Evolutionary conservation across 73 alveolate genomes (phyloP).

Genomic region (Breviolum minutum): DNA sequence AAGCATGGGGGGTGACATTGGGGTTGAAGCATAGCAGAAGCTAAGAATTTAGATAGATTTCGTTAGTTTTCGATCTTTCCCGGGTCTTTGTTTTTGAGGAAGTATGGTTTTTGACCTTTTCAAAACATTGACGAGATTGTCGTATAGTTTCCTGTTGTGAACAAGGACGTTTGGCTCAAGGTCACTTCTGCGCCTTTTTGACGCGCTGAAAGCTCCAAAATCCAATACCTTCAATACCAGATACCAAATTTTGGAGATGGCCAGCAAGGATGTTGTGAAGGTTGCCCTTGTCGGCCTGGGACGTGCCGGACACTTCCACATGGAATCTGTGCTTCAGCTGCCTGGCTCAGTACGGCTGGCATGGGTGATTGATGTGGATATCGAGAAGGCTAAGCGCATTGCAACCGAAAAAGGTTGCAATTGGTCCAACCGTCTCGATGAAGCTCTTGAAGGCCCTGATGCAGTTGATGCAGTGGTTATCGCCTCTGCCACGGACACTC

Average conservation of each 20-base stretch:
- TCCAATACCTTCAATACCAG: not conserved
- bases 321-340: slow-evolving; percentile 74
- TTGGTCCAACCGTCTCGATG: slow-evolving; percentile 34
- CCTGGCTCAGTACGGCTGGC: slow-evolving; percentile 18
- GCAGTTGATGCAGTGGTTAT: slow-evolving; percentile 50
- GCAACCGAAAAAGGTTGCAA: slow-evolving; percentile 59
- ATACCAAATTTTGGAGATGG: not conserved
- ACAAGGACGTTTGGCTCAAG: slow-evolving; percentile 45
- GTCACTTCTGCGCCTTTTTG: too few species aligned
- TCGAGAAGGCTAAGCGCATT: slow-evolving; percentile 69
- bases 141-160: too few species aligned
- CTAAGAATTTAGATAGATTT: too few species aligned
- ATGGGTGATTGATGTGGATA: slow-evolving; percentile 81
- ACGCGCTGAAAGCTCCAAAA: not conserved
- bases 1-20: too few species aligned
- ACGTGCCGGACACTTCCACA: slow-evolving; percentile 83
- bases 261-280: slow-evolving; percentile 44
- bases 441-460: slow-evolving; percentile 11
- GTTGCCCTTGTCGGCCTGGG: slow-evolving; percentile 88
- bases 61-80: too few species aligned
- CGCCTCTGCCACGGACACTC: slow-evolving; percentile 94
- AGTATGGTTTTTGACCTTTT: too few species aligned
- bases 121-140: too few species aligned
- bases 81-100: too few species aligned
- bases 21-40: too few species aligned